These are phyloP conservation scores for Termitomyces sp. DNA, from an alignment of 768 basidiomycete genomes.

Conservation along the genomic window DNA sequence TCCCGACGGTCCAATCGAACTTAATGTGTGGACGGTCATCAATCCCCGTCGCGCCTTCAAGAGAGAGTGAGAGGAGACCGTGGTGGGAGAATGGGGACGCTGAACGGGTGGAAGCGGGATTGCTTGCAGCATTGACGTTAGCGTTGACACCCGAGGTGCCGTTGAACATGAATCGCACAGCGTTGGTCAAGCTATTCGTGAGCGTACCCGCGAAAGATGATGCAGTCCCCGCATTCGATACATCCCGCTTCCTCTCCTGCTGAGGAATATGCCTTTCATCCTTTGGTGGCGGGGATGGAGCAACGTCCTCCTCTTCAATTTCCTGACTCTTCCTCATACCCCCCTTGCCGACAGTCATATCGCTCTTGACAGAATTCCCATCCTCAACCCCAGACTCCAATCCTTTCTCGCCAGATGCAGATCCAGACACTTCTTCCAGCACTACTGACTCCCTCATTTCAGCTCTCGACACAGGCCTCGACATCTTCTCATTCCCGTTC, in stretches of 20 bases:
- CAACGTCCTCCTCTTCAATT: neutral
- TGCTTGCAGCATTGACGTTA: constrained; percentile 23
- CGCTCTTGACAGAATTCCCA: neutral
- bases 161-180: constrained; percentile 54
- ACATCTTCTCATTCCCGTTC: constrained; percentile 6
- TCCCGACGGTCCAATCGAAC: constrained; percentile 77
- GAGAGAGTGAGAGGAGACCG: constrained; percentile 43
- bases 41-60: constrained; percentile 36
- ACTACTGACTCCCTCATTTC: no score
- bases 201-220: constrained; percentile 45
- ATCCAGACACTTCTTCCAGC: neutral
- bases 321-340: no score
- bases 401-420: no score
- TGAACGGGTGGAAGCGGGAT: constrained; percentile 23
- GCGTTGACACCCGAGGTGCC: neutral
- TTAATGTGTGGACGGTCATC: constrained; percentile 81
- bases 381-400: neutral
- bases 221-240: constrained; percentile 18
- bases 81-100: constrained; percentile 25
- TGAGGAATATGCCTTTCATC: constrained; percentile 9
- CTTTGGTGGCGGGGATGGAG: constrained; percentile 25
- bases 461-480: neutral
- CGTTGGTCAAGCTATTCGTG: constrained; percentile 51
- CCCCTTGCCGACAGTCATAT: neutral
- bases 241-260: constrained; percentile 6